Percentiles rank a stretch among this genome's conserved stretches.
phyloP scores from a whole-genome alignment of 2,329 filamentous ascomycete genomes.

The Escovopsis sp. region DNA sequence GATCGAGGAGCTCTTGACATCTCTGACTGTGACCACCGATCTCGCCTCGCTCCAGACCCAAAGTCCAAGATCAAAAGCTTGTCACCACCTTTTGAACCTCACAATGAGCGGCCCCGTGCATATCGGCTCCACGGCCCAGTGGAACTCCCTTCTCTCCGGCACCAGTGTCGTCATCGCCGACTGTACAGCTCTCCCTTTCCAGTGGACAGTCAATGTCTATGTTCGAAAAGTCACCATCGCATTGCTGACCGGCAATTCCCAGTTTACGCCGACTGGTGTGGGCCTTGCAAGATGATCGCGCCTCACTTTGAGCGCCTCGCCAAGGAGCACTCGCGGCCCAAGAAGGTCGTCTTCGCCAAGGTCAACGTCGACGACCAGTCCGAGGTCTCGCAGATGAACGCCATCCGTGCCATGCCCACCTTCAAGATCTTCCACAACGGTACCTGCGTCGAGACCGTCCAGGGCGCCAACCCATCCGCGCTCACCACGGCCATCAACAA shows the following conservation, averaged over 20 bases:
- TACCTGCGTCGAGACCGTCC: slow-evolving; percentile 57
- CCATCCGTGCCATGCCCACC: slow-evolving; percentile 80
- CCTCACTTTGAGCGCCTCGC: slow-evolving; percentile 79
- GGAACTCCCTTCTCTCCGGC: slow-evolving; percentile 54
- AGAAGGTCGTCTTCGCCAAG: slow-evolving; percentile 78
- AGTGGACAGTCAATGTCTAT: no score
- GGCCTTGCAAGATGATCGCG: slow-evolving; percentile 82
- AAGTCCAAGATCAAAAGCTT: no score
- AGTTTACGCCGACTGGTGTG: slow-evolving; percentile 96
- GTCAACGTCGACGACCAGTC: slow-evolving; percentile 78
- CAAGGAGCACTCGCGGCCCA: slow-evolving; percentile 62
- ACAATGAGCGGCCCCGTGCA: slow-evolving; percentile 33
- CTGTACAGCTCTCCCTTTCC: slow-evolving; percentile 43
- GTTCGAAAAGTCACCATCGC: no score
- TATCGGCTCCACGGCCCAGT: slow-evolving; percentile 55
- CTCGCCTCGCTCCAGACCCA: no score
- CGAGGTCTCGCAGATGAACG: slow-evolving; percentile 61
- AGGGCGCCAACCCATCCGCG: slow-evolving; percentile 64
- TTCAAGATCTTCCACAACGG: slow-evolving; percentile 81
- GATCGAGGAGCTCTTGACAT: no score
- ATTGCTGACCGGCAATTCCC: slow-evolving; percentile 14
- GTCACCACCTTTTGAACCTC: background rate
- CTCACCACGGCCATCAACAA: slow-evolving; percentile 66
- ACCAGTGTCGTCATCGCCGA: slow-evolving; percentile 77
- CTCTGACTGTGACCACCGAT: no score